A percentile compares a stretch with the other conserved stretches of the same genome.
These are phyloP conservation scores for Circinella umbellata DNA, from an alignment of 371 early-diverging fungal genomes.

Conservation along the genomic window DNA sequence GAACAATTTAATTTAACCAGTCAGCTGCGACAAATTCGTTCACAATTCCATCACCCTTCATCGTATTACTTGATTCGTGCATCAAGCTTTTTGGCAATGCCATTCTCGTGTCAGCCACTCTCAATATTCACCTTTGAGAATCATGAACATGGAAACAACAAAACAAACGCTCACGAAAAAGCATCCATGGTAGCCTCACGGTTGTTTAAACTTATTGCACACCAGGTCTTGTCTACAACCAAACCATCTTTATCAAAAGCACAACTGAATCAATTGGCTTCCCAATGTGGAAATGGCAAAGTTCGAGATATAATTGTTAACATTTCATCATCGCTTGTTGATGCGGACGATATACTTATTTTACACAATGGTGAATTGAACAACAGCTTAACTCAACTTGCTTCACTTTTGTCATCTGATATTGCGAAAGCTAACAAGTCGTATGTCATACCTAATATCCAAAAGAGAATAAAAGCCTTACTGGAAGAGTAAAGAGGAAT, in stretches of 20 bases:
- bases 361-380: constrained; percentile 14
- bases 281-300: constrained; percentile 16
- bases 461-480: constrained; percentile 15
- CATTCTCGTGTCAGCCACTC: constrained; percentile 20
- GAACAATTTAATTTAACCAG: constrained; percentile 18
- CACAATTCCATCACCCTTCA: constrained; percentile 25
- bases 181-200: constrained; percentile 23
- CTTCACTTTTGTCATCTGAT: constrained; percentile 19
- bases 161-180: constrained; percentile 18
- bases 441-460: constrained; percentile 14
- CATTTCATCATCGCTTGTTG: background rate
- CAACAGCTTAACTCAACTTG: constrained; percentile 17
- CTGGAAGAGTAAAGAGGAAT: background rate
- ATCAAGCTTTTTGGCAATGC: constrained; percentile 21
- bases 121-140: constrained; percentile 18
- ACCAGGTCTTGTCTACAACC: constrained; percentile 21
- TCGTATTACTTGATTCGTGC: constrained; percentile 22
- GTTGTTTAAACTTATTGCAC: constrained; percentile 18
- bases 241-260: constrained; percentile 19
- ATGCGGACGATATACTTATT: constrained; percentile 14
- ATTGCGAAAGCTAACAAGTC: constrained; percentile 20
- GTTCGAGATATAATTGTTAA: constrained; percentile 13
- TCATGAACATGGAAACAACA: constrained; percentile 18
- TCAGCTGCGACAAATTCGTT: constrained; percentile 22
- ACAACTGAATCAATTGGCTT: constrained; percentile 12